Conservation (phyloP, 2,329 filamentous ascomycete species). For the Curvularia hawaiiensis region DNA sequence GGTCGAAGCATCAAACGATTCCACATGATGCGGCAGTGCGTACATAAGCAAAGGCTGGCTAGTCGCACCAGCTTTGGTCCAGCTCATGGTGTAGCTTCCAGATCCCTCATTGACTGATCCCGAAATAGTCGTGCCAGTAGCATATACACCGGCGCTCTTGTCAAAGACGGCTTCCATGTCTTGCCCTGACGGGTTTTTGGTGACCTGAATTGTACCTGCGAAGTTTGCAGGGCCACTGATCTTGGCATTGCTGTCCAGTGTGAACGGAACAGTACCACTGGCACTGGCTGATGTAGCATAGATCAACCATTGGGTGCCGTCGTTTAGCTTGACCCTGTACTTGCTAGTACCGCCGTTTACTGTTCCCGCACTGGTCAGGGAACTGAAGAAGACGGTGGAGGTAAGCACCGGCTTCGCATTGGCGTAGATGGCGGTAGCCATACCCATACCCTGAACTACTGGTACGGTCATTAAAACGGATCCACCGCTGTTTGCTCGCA, state of each 20-base stretch:
- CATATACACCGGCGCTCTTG: constrained; percentile 75
- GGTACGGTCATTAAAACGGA: constrained; percentile 74
- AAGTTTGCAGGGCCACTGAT: constrained; percentile 72
- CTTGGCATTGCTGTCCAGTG: constrained; percentile 67
- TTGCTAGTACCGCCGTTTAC: constrained; percentile 48
- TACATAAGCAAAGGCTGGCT: constrained; percentile 75
- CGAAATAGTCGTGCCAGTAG: constrained; percentile 61
- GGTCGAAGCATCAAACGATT: constrained; percentile 70
- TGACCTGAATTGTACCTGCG: constrained; percentile 79
- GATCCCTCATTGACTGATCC: constrained; percentile 50
- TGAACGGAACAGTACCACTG: constrained; percentile 67
- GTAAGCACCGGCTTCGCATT: constrained; percentile 73
- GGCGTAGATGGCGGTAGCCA: constrained; percentile 78
- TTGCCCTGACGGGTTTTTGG: constrained; percentile 69
- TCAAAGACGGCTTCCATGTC: constrained; percentile 75
- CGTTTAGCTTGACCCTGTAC: constrained; percentile 45
- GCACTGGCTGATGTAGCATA: constrained; percentile 70
- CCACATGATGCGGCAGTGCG: constrained; percentile 84
- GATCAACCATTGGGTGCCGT: constrained; percentile 75
- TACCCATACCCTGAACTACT: constrained; percentile 87
- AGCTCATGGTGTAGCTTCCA: constrained; percentile 77
- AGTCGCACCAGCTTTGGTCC: constrained; percentile 69
- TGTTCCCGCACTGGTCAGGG: constrained; percentile 53
- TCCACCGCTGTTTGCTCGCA: constrained; percentile 58
- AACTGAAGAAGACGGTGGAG: constrained; percentile 76